phyloP scores from a whole-genome alignment of 164 flowering plant genomes.

The Berberis vulgaris region DNA sequence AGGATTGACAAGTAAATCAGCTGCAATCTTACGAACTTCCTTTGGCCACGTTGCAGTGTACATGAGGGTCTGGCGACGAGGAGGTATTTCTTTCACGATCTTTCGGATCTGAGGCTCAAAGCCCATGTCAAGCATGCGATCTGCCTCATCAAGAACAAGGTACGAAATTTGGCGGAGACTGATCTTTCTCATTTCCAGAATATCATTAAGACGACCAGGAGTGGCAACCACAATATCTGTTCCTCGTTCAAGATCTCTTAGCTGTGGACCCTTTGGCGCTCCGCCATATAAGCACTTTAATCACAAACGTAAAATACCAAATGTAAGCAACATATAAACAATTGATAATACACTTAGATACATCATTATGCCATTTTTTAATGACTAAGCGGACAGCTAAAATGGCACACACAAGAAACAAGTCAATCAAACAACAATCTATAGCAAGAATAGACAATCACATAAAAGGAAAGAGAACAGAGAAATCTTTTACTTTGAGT shows the following conservation, averaged over 20 bases:
- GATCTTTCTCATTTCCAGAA: conserved; percentile 67
- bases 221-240: conserved; percentile 87
- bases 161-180: conserved; percentile 75
- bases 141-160: conserved; percentile 91
- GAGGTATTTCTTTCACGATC: conserved; percentile 80
- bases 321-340: not conserved
- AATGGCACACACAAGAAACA: no score
- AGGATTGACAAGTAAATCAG: conserved; percentile 76
- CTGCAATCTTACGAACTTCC: conserved; percentile 89
- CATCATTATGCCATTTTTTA: no score
- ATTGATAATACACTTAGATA: no score
- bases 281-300: conserved; percentile 81
- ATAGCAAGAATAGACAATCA: no score
- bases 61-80: conserved; percentile 89
- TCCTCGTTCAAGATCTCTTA: conserved; percentile 72
- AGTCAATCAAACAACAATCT: no score
- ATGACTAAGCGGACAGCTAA: no score
- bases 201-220: conserved; percentile 91
- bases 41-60: conserved; percentile 97
- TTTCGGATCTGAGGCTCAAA: conserved; percentile 93
- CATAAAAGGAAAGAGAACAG: no score
- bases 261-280: conserved; percentile 85
- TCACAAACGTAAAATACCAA: not conserved
- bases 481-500: no score
- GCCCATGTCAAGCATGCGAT: conserved; percentile 98